Percentiles rank a stretch among this genome's conserved stretches.
These are phyloP conservation scores for Pestalotiopsis sp. DNA, from an alignment of 2,329 filamentous ascomycete species.

Conservation along the genomic window DNA sequence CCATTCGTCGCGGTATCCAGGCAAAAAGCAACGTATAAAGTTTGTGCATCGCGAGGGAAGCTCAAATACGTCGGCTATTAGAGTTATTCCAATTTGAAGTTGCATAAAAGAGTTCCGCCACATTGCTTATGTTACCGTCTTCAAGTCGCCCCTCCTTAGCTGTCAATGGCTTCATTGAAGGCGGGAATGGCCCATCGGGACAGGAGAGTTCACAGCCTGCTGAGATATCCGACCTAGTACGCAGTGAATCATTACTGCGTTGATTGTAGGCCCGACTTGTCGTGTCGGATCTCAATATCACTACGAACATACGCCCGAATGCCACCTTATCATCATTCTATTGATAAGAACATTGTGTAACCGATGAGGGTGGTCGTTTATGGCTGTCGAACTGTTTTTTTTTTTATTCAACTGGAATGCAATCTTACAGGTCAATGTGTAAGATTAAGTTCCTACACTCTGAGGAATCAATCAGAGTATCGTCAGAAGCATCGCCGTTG, in stretches of 20 bases:
- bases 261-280: too few relatives aligned
- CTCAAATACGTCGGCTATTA: not conserved
- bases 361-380: too few relatives aligned
- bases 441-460: not conserved
- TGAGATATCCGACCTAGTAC: too few relatives aligned
- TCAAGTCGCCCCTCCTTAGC: not conserved
- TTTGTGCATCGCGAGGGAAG: not conserved
- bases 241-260: too few relatives aligned
- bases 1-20: not conserved
- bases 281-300: not conserved
- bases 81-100: not conserved
- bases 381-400: too few relatives aligned
- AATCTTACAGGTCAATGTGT: not conserved
- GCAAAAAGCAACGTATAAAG: not conserved
- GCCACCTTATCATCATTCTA: too few relatives aligned
- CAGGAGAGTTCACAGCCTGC: not conserved
- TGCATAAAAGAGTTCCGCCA: not conserved
- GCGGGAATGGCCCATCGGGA: not conserved
- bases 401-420: too few relatives aligned
- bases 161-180: not conserved
- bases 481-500: not conserved
- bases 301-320: not conserved
- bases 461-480: not conserved
- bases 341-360: too few relatives aligned
- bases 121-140: not conserved